Evolutionary conservation across 2,329 filamentous ascomycete species (phyloP).

Genomic region (Fusarium udum): DNA sequence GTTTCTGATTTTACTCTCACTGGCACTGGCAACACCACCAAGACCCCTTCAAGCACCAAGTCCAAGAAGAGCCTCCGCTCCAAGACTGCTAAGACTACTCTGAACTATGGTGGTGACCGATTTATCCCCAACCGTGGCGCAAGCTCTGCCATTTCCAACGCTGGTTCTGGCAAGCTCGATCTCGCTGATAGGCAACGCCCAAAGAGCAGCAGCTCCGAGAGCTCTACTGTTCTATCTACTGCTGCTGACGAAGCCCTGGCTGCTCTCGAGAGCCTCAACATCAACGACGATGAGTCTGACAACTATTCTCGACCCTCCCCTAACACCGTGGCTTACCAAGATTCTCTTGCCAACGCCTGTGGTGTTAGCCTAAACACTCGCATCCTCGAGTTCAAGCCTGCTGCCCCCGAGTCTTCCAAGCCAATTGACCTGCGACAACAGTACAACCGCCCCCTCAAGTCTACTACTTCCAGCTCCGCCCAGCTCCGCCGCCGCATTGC

Average conservation of each 20-base stretch:
- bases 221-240: constrained; percentile 78
- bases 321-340: constrained; percentile 89
- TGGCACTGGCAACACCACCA: constrained; percentile 73
- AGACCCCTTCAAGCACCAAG: constrained; percentile 68
- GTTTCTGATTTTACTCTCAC: constrained; percentile 93
- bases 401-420: constrained; percentile 96
- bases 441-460: constrained; percentile 95
- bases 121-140: constrained; percentile 95
- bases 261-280: constrained; percentile 80
- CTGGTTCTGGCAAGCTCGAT: constrained; percentile 85
- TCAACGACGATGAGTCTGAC: constrained; percentile 74
- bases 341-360: constrained; percentile 88
- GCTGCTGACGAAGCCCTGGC: constrained; percentile 83
- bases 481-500: constrained; percentile 92
- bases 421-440: constrained; percentile 97
- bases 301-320: constrained; percentile 83
- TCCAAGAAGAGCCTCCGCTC: constrained; percentile 65
- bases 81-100: constrained; percentile 78
- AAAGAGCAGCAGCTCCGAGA: constrained; percentile 75
- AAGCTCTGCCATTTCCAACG: constrained; percentile 86
- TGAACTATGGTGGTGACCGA: constrained; percentile 84
- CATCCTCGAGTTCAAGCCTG: constrained; percentile 98
- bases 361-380: constrained; percentile 93
- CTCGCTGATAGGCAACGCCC: constrained; percentile 73
- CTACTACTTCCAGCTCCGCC: constrained; percentile 75